Evolutionary conservation across 2,329 filamentous ascomycete genomes (phyloP).

Genomic region (Fusarium caatingaense): DNA sequence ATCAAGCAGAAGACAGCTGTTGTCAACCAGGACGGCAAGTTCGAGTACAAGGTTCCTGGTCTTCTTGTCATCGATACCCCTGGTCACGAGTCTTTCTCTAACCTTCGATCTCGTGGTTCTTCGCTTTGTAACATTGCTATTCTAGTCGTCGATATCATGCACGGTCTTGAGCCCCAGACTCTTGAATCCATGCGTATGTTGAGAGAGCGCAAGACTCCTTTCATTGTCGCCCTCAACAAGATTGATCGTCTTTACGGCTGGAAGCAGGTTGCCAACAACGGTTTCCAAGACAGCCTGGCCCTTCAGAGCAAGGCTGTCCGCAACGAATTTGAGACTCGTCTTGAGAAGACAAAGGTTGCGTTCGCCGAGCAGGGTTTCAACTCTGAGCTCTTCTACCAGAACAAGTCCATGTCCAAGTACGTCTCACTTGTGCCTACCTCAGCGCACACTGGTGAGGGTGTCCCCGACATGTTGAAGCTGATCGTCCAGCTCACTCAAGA

Average conservation of each 20-base stretch:
- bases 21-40: slow-evolving; percentile 88
- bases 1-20: slow-evolving; percentile 92
- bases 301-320: slow-evolving; percentile 93
- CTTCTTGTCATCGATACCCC: slow-evolving; percentile 97
- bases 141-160: slow-evolving; percentile 99
- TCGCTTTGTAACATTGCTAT: slow-evolving; percentile 99
- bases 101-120: slow-evolving; percentile 94
- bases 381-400: slow-evolving; percentile 95
- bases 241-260: slow-evolving; percentile 99
- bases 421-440: slow-evolving; percentile 98
- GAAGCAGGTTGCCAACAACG: slow-evolving; percentile 99
- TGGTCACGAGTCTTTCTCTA: slow-evolving; percentile 99
- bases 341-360: slow-evolving; percentile 90
- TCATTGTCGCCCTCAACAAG: slow-evolving; percentile 99
- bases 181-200: slow-evolving; percentile 96
- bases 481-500: slow-evolving; percentile 93
- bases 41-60: slow-evolving; percentile 98
- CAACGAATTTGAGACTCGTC: slow-evolving; percentile 91
- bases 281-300: slow-evolving; percentile 90
- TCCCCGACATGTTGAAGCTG: slow-evolving; percentile 98
- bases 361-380: slow-evolving; percentile 99
- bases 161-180: slow-evolving; percentile 96
- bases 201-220: slow-evolving; percentile 93
- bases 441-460: slow-evolving; percentile 98
- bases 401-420: slow-evolving; percentile 94